Base-by-base conservation (phyloP, 805 yeast species). In the Nakazawaea holstii region DNA sequence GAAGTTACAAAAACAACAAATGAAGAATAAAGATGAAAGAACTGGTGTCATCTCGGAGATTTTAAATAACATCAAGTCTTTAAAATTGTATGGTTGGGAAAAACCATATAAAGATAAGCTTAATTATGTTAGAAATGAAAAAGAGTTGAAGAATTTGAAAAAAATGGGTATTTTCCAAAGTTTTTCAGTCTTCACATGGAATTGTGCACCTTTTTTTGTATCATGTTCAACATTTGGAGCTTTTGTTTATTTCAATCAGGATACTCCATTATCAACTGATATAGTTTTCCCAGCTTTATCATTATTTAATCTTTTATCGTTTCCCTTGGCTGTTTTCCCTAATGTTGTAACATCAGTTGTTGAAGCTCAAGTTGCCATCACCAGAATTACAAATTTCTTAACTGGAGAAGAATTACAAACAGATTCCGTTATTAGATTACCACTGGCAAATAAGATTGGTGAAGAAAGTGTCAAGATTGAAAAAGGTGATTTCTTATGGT, bases 71-170 rank as follows among this genome's bases (percentile, higher is more conserved):
- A 88, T 94, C 64, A 92, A 90, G 68, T 88, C 97, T 10, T 73
- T 94, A 62, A 94, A 94, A 64, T 74, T 95, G 43, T 94, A 94
- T 60, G 95, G 95, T 2, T 94, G 99, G 99, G 99, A 94, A 67
- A 69, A 63, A 30, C 95, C 98, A 3, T 90, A 88, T 62, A 77
- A 79, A 59, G 76, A 73, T 28, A 85, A 84, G 56, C 72, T 95
- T 49, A 79, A 79, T 53, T 69, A 81, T 58, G 95, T 92, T 20
- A 84, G 99, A 75, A 89, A 92, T 60, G 87, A 87, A 40, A 82
- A 84, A 57, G 97, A 91, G 66, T 76, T 91, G 63, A 73, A 73
- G 29, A 91, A 87, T 55, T 74, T 94, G 65, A 80, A 75, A 55
- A 79, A 70, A 55, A 84, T 89, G 71, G 91, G 95, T 55, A 62